phyloP scores from a whole-genome alignment of 352 stramenopile species.

The Globisporangium radiosum region DNA sequence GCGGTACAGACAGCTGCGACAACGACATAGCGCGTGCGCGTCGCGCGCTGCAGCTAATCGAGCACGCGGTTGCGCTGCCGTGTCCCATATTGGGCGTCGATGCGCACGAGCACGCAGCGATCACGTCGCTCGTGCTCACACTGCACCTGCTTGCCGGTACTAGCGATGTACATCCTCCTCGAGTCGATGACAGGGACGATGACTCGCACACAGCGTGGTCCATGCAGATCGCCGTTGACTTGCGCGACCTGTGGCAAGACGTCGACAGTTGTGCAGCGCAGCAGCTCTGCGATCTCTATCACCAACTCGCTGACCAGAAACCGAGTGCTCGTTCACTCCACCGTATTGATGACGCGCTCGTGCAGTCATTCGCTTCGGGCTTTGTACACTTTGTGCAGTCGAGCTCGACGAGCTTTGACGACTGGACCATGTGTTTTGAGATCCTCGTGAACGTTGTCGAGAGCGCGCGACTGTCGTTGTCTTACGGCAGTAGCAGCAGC shows the following conservation, averaged over 20 bases:
- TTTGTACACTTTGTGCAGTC: background rate
- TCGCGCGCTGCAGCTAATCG: constrained; percentile 16
- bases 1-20: constrained; percentile 2
- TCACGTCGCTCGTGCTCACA: constrained; percentile 33
- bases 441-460: constrained; percentile 22
- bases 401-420: constrained; percentile 2
- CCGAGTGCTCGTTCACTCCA: background rate
- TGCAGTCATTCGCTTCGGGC: constrained; percentile 2
- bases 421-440: constrained; percentile 23
- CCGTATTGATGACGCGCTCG: background rate
- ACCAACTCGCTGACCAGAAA: background rate
- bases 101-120: constrained; percentile 28
- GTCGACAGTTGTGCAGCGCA: background rate
- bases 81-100: constrained; percentile 27
- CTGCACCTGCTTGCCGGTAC: constrained; percentile 20
- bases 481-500: too few species aligned
- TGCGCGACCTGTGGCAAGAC: constrained; percentile 6
- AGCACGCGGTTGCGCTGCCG: constrained; percentile 21
- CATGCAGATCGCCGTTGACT: constrained; percentile 5
- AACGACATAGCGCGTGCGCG: background rate
- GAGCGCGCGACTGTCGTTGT: background rate
- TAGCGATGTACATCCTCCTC: background rate
- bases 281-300: constrained; percentile 3
- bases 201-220: too few species aligned
- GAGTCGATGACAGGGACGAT: too few species aligned